These are phyloP conservation scores for Penicillium crustosum DNA, from an alignment of 2,329 filamentous ascomycete species.

Conservation along the genomic window DNA sequence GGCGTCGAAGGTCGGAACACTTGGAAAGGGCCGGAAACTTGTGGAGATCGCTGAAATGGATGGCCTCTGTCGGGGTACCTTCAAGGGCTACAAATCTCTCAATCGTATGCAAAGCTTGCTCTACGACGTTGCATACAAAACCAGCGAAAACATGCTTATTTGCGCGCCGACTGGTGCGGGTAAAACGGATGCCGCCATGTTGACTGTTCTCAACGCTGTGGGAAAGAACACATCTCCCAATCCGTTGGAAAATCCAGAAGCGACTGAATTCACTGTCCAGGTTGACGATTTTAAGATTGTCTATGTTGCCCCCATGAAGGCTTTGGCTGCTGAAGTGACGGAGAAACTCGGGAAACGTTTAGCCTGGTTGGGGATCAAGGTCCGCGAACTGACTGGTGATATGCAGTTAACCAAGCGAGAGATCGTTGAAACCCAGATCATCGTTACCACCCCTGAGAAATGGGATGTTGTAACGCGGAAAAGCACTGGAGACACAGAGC, in stretches of 20 bases:
- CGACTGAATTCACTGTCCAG: slow-evolving; percentile 77
- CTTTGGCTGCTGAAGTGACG: slow-evolving; percentile 91
- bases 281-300: slow-evolving; percentile 95
- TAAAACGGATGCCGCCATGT: slow-evolving; percentile 98
- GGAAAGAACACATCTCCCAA: slow-evolving; percentile 80
- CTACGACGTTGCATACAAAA: slow-evolving; percentile 92
- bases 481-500: slow-evolving; percentile 92
- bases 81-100: slow-evolving; percentile 86
- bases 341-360: slow-evolving; percentile 89
- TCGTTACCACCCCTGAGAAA: slow-evolving; percentile 97
- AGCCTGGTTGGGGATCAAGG: slow-evolving; percentile 88
- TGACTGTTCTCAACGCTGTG: slow-evolving; percentile 88
- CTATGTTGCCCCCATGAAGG: slow-evolving; percentile 99
- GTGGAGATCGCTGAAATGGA: slow-evolving; percentile 81
- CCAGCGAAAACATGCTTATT: slow-evolving; percentile 97
- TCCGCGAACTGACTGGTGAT: slow-evolving; percentile 92
- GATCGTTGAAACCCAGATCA: slow-evolving; percentile 93
- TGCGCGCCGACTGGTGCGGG: slow-evolving; percentile 96
- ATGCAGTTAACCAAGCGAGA: slow-evolving; percentile 98
- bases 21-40: slow-evolving; percentile 71
- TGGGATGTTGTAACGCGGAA: slow-evolving; percentile 99
- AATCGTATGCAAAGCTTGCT: slow-evolving; percentile 99
- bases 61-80: slow-evolving; percentile 84
- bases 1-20: slow-evolving; percentile 72
- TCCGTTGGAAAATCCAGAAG: slow-evolving; percentile 70